These are phyloP conservation scores for Penicillium alfredii DNA, from an alignment of 495 filamentous ascomycete species.

Conservation along the genomic window DNA sequence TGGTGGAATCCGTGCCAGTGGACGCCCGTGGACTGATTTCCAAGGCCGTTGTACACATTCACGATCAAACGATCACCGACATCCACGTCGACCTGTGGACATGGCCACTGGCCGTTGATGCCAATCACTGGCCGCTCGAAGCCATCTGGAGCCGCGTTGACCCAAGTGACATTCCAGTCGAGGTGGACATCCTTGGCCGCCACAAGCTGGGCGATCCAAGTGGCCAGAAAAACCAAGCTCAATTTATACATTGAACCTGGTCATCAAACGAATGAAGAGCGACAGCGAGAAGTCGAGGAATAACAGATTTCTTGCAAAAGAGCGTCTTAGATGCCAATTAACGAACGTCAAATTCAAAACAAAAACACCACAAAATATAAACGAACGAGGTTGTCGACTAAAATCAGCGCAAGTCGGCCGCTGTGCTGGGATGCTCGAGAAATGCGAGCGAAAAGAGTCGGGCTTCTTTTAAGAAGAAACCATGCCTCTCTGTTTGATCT, in stretches of 20 bases:
- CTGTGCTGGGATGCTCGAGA: constrained; percentile 5
- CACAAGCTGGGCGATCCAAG: constrained; percentile 18
- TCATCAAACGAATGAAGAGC: constrained; percentile 16
- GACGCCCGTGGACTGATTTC: constrained; percentile 64
- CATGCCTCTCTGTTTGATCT: constrained; percentile 10
- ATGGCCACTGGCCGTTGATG: constrained; percentile 78
- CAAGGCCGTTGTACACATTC: constrained; percentile 67
- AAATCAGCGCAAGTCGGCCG: constrained; percentile 12
- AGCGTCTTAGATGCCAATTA: constrained; percentile 6
- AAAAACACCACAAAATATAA: constrained; percentile 2
- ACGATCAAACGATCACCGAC: constrained; percentile 69
- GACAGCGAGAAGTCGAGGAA: constrained; percentile 10
- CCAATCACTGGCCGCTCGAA: constrained; percentile 66
- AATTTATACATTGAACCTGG: constrained; percentile 16
- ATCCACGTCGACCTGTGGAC: constrained; percentile 61
- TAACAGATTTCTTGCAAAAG: constrained; percentile 17
- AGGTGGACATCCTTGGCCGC: constrained; percentile 29
- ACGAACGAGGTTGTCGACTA: constrained; percentile 13
- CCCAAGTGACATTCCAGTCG: constrained; percentile 77
- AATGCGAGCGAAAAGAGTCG: not conserved
- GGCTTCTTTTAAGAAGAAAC: constrained; percentile 11
- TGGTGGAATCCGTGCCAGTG: constrained; percentile 67
- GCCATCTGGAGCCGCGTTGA: constrained; percentile 74
- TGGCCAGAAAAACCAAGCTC: constrained; percentile 19
- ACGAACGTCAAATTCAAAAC: constrained; percentile 1